These are phyloP conservation scores for Penicillium canariense DNA, from an alignment of 495 filamentous ascomycete genomes.

Conservation along the genomic window DNA sequence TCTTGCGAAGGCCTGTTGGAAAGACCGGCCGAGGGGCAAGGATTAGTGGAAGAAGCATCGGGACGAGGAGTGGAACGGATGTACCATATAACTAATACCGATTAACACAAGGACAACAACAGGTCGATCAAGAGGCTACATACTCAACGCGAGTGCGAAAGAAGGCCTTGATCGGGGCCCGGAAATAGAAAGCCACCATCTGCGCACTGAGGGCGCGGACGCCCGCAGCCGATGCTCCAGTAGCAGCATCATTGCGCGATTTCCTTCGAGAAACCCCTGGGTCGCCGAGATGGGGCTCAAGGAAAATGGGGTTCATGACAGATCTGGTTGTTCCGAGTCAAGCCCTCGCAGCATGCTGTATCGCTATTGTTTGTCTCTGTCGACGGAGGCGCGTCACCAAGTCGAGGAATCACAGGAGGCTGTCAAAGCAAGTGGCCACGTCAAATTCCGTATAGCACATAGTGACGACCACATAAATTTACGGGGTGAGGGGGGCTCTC, in stretches of 20 bases:
- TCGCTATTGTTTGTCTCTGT: too few species aligned
- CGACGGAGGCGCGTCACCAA: too few species aligned
- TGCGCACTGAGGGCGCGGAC: conserved; percentile 78
- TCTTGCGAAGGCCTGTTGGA: conserved; percentile 58
- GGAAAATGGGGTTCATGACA: conserved; percentile 19
- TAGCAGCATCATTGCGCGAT: conserved; percentile 68
- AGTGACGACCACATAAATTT: neutral
- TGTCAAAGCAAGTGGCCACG: neutral
- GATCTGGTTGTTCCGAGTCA: conserved; percentile 1
- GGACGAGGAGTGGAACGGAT: neutral
- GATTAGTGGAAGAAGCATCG: conserved; percentile 25
- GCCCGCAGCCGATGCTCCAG: conserved; percentile 70
- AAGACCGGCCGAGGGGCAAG: conserved; percentile 1
- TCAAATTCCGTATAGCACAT: neutral
- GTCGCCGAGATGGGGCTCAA: conserved; percentile 22
- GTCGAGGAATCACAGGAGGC: too few species aligned
- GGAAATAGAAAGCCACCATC: conserved; percentile 81
- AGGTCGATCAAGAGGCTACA: conserved; percentile 26
- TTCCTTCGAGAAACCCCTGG: conserved; percentile 27
- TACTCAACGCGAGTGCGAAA: conserved; percentile 87
- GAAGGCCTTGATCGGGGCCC: conserved; percentile 85
- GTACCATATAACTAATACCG: conserved; percentile 58
- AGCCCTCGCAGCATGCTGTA: neutral
- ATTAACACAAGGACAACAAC: conserved; percentile 19
- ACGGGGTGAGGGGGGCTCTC: neutral